Conservation (phyloP, 2,329 filamentous ascomycete species). For the Septoria petroselini region DNA sequence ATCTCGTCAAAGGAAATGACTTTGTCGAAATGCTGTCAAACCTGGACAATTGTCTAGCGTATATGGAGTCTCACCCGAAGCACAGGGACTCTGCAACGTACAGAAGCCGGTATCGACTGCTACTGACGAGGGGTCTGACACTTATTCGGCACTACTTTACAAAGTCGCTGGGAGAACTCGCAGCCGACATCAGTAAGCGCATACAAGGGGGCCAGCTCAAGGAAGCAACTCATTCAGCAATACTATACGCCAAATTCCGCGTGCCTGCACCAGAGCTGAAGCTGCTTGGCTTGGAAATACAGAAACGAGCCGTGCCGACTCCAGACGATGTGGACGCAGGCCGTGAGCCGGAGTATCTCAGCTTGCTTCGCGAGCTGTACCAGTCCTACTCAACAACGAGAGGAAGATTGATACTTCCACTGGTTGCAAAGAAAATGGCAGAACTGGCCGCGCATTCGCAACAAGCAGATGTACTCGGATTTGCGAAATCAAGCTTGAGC, state of each 20-base stretch:
- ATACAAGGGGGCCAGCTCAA: constrained; percentile 66
- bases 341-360: constrained; percentile 62
- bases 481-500: constrained; percentile 62
- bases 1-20: constrained; percentile 75
- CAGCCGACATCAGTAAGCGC: constrained; percentile 59
- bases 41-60: constrained; percentile 84
- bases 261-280: constrained; percentile 65
- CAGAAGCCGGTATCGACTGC: constrained; percentile 77
- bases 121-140: constrained; percentile 68
- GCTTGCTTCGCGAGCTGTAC: constrained; percentile 63
- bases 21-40: constrained; percentile 86
- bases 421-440: constrained; percentile 60
- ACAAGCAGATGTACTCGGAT: constrained; percentile 62
- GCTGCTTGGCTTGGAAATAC: constrained; percentile 63
- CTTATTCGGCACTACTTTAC: constrained; percentile 66
- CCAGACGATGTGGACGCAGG: constrained; percentile 48
- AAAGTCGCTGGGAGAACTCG: constrained; percentile 60
- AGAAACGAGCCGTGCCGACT: constrained; percentile 60
- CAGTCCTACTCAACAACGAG: constrained; percentile 60
- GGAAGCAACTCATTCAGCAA: constrained; percentile 67
- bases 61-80: constrained; percentile 80
- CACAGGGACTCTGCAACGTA: constrained; percentile 88
- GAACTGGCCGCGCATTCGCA: constrained; percentile 58
- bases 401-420: constrained; percentile 57
- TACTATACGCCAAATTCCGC: constrained; percentile 69